Evolutionary conservation across 345 rosid species (phyloP), one percentile per base, ranked within the genome.

Genomic region (Bruguiera sexangula): DNA sequence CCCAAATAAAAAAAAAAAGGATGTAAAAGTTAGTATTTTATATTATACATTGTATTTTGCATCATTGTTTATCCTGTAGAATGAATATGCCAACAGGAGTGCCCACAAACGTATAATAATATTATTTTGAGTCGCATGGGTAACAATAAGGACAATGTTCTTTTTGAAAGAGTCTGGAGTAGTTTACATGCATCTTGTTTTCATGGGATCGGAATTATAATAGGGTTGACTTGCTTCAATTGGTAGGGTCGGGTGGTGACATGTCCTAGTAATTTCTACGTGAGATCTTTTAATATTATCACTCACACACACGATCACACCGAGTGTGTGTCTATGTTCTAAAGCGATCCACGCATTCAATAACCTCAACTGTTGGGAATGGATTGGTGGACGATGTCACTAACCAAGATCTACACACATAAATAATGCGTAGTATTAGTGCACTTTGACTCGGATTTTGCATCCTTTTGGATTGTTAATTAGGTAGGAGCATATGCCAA

Each of bases 341-440:
- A 32, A 21, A 54, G 27, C n/a, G 58, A 24, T 56, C 30, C 24
- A 24, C 26, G 29, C 16, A 2, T 21, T 22, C n/a, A 56, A 13
- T 43, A 43, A 15, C 18, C 5, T 43, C 18, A 13, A 43, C 50
- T 11, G 27, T 53, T 52, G 27, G 22, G n/a, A 36, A 59, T 18
- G 60, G n/a, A 48, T 72, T 51, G 21, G 75, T 75, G 68, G 73
- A 74, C 50, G 48, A 36, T 20, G 36, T 70, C 72, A 63, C 51
- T 64, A 19, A 61, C n/a, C 53, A 46, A 46, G 55, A 50, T 59
- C 48, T 69, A 69, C 8, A 37, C 51, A 24, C 32, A 62, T 66
- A 66, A 78, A 80, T 60, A 71, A 64, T 69, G 52, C 31, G 32
- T 43, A 15, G 18, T 43, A 43, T 61, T 72, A 66, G 84, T 71